Conservation (phyloP, 768 basidiomycete genomes). For the Boletus rufocinnamomeus region DNA sequence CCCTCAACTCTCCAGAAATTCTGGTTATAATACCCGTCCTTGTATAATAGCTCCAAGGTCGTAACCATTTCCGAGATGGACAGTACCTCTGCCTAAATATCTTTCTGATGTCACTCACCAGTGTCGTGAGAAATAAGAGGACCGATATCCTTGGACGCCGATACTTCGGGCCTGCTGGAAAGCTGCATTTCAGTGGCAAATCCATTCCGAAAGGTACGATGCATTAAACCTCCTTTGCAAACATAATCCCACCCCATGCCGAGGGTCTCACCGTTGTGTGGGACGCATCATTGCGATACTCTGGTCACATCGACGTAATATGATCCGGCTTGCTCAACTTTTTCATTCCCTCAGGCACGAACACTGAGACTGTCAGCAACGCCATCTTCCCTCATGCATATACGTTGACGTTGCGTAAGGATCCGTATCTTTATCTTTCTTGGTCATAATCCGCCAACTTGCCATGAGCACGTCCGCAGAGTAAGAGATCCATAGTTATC, state of each 20-base stretch:
- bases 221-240: neutral
- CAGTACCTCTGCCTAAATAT: too few relatives aligned
- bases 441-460: neutral
- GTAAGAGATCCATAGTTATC: neutral
- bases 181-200: neutral
- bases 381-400: neutral
- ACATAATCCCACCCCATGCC: neutral
- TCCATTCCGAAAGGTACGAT: neutral
- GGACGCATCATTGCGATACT: neutral
- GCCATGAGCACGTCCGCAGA: neutral
- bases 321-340: neutral
- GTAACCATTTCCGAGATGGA: too few relatives aligned
- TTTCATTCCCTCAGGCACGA: neutral
- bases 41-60: too few relatives aligned
- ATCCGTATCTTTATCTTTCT: neutral
- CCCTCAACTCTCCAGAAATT: too few relatives aligned
- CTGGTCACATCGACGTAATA: neutral
- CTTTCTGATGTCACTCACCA: neutral
- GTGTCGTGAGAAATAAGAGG: neutral
- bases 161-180: neutral
- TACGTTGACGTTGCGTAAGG: neutral
- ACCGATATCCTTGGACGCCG: neutral
- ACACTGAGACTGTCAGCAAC: neutral
- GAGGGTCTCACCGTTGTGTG: neutral
- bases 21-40: too few relatives aligned